Conservation (phyloP, 352 stramenopile genomes). For the Globisporangium perplexum region DNA sequence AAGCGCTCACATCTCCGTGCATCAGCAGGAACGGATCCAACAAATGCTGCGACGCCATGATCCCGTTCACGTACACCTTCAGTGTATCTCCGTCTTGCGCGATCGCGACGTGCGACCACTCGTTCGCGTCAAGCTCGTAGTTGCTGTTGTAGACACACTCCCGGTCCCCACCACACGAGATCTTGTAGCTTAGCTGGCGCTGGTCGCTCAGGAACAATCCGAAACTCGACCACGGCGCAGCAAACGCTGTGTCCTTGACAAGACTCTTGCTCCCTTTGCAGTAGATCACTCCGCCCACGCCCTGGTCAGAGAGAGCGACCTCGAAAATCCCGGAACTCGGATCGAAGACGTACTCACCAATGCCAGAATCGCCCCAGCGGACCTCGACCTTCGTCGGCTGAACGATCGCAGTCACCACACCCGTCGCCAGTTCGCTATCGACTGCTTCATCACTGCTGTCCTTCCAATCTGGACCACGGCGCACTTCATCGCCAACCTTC, state of each 20-base stretch:
- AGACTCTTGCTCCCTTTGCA: slow-evolving; percentile 66
- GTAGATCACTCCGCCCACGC: slow-evolving; percentile 56
- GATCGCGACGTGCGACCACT: slow-evolving; percentile 65
- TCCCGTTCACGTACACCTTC: slow-evolving; percentile 63
- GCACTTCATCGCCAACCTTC: slow-evolving; percentile 65
- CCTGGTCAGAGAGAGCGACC: slow-evolving; percentile 46
- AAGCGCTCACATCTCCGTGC: slow-evolving; percentile 27
- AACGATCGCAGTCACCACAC: slow-evolving; percentile 42
- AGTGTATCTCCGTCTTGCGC: slow-evolving; percentile 58
- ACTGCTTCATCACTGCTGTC: slow-evolving; percentile 16
- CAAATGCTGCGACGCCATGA: slow-evolving; percentile 52
- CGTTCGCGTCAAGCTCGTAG: slow-evolving; percentile 47
- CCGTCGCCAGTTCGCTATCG: slow-evolving; percentile 14
- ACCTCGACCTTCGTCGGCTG: slow-evolving; percentile 41
- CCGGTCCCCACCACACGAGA: slow-evolving; percentile 49
- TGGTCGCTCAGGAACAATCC: slow-evolving; percentile 62
- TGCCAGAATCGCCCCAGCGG: slow-evolving; percentile 30
- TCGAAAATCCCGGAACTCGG: slow-evolving; percentile 43
- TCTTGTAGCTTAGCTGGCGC: slow-evolving; percentile 58
- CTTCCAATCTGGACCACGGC: slow-evolving; percentile 44
- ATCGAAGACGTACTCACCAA: slow-evolving; percentile 43
- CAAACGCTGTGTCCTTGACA: slow-evolving; percentile 33
- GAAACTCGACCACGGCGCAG: slow-evolving; percentile 66
- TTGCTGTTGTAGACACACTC: slow-evolving; percentile 63
- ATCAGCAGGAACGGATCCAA: slow-evolving; percentile 65